phyloP scores from a whole-genome alignment of 306 rosid species.

The Casuarina equisetifolia region DNA sequence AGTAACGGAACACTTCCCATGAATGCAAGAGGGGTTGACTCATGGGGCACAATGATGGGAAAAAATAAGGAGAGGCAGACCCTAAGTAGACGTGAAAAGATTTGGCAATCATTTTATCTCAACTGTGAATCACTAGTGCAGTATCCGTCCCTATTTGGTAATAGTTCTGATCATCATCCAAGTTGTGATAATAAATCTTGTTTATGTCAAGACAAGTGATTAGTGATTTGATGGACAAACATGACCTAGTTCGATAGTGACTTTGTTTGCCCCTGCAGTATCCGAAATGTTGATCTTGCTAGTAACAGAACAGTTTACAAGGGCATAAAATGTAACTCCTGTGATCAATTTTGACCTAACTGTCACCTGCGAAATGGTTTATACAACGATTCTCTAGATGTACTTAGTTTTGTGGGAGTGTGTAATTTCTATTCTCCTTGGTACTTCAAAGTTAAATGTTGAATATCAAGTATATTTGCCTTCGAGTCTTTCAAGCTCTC shows the following conservation, averaged over 20 bases:
- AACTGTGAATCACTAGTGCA: not conserved
- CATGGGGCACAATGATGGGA: too few species aligned
- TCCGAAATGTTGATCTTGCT: not conserved
- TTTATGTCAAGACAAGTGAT: not conserved
- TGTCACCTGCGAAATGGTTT: not conserved
- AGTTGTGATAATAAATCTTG: not conserved
- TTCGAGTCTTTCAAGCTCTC: constrained; percentile 2
- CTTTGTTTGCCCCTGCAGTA: too few species aligned
- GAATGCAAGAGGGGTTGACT: too few species aligned
- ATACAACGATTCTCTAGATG: not conserved
- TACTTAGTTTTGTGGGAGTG: not conserved
- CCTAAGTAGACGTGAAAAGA: too few species aligned
- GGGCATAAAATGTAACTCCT: not conserved
- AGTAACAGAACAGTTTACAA: not conserved
- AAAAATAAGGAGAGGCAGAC: too few species aligned
- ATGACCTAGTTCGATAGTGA: too few species aligned
- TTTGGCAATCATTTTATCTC: too few species aligned
- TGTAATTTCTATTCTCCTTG: not conserved
- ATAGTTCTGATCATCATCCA: not conserved
- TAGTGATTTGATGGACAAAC: not conserved
- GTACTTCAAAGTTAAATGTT: constrained; percentile 2
- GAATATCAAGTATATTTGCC: constrained; percentile 2
- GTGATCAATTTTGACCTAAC: not conserved
- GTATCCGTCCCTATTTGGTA: not conserved
- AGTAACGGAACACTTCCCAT: too few species aligned